Evolutionary conservation across 1,139 yeast species (phyloP), one percentile per base, ranked within the genome.

Genomic region (Lodderomyces parapsilosis): DNA sequence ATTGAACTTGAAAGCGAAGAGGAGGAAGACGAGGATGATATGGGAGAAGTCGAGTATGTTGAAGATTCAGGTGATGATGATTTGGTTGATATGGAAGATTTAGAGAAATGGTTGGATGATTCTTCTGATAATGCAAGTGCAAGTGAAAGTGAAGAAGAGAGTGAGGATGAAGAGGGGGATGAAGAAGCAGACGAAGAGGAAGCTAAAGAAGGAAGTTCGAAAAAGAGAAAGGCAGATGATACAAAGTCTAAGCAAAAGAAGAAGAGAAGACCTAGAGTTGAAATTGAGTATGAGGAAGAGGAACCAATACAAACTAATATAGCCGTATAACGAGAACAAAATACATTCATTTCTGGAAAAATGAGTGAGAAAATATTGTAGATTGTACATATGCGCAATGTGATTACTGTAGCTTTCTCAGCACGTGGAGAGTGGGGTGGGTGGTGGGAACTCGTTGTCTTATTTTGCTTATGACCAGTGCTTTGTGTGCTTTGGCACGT

Each of bases 41-140:
- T 76, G 44, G 95, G 89, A 31, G 86, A 86, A 62, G 81, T 87
- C 39, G 96, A 89, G 60, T 86, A 82, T 56, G 96, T 86, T 34
- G 93, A 83, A 60, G 96, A 86, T 52, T 84, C 85, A 41, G 94
- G 83, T 15, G 96, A 86, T 33, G 96, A 86, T 48, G 97, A 90
- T 48, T 71, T 88, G 57, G 96, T 86, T 20, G 97, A 91, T 59
- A 78, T 90, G 70, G 96, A 90, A 66, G 97, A 90, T 57, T 71
- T 90, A 50, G 95, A 90, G 65, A 83, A 80, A 63, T 90, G 96
- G 96, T 76, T 91, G 42, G 96, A 83, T 50, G 86, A 78, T 41
- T 76, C 84, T 31, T 73, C 77, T 45, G 80, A 68, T 38, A 73
- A 66, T 6, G 73, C 65, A 17, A 57, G 57, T 25, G 70, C 60